Evolutionary conservation across 2,329 filamentous ascomycete genomes (phyloP).

Genomic region (Tolypocladium inflatum): DNA sequence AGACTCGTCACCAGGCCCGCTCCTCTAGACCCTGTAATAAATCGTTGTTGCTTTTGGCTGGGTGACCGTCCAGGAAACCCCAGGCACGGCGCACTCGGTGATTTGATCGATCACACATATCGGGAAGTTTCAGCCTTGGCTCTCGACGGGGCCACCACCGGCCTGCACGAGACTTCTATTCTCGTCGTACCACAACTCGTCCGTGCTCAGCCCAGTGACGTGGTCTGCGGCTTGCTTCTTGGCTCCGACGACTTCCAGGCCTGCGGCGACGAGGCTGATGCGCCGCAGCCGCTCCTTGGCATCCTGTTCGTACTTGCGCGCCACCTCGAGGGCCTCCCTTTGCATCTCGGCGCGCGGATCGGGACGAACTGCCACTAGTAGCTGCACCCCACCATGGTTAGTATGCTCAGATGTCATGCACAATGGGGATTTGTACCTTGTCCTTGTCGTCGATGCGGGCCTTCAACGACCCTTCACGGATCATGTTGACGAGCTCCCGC

Average conservation of each 20-base stretch:
- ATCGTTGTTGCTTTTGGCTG: neutral
- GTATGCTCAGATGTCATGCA: neutral
- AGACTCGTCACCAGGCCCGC: neutral
- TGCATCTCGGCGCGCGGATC: conserved; percentile 64
- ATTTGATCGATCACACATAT: neutral
- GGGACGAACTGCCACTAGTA: conserved; percentile 62
- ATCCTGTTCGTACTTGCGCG: conserved; percentile 63
- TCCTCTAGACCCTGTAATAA: neutral
- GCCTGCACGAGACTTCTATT: neutral
- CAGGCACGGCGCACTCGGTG: neutral
- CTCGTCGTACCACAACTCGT: conserved; percentile 26
- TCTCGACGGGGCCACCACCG: conserved; percentile 1
- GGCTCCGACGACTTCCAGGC: conserved; percentile 51
- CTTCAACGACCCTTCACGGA: conserved; percentile 59
- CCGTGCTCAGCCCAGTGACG: conserved; percentile 8
- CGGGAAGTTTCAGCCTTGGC: neutral
- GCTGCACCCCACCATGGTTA: conserved; percentile 24
- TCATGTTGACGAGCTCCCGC: conserved; percentile 69
- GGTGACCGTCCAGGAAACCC: neutral
- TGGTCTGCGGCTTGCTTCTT: conserved; percentile 10
- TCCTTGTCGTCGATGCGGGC: conserved; percentile 82
- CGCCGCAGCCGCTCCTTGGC: conserved; percentile 68
- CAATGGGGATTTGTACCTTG: conserved; percentile 32
- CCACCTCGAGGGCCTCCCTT: conserved; percentile 54
- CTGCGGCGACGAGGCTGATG: conserved; percentile 65